Conservation (phyloP, 2,329 filamentous ascomycete species). For the Pleoardoris graminearum region DNA sequence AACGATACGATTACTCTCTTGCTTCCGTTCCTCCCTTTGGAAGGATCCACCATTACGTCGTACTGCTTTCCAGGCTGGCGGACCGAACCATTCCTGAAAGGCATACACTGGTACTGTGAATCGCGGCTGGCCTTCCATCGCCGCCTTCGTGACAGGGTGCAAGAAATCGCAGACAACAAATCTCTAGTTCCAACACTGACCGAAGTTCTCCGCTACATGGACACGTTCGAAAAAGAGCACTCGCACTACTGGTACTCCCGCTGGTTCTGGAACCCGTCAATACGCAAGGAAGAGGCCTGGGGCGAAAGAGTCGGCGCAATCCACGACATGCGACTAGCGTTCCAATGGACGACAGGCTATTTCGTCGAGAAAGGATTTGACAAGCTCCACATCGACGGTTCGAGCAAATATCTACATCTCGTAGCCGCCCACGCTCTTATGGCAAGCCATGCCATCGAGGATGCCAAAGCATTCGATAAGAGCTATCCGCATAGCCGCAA, state of each 20-base stretch:
- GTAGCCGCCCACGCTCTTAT: conserved; percentile 3
- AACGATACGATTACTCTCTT: conserved; percentile 9
- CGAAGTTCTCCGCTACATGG: neutral
- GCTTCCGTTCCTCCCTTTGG: conserved; percentile 8
- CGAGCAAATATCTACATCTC: conserved; percentile 5
- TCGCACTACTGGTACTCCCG: conserved; percentile 3
- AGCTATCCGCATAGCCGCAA: neutral
- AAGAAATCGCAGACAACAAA: neutral
- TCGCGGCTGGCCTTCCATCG: conserved; percentile 6
- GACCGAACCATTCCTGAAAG: neutral
- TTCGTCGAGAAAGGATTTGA: neutral
- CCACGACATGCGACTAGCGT: neutral
- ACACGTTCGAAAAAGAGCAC: conserved; percentile 1
- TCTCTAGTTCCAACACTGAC: neutral
- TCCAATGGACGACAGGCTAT: conserved; percentile 8
- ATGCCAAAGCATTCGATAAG: neutral
- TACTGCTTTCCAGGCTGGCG: conserved; percentile 6
- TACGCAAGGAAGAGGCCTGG: conserved; percentile 1
- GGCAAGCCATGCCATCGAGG: neutral
- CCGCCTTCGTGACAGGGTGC: neutral
- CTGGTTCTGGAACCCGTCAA: neutral
- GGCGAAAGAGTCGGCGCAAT: neutral
- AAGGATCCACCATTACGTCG: neutral
- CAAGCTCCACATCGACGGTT: neutral
- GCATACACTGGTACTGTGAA: conserved; percentile 7